phyloP scores from a whole-genome alignment of 2,329 filamentous ascomycete genomes.

The Parafenestella ontariensis region DNA sequence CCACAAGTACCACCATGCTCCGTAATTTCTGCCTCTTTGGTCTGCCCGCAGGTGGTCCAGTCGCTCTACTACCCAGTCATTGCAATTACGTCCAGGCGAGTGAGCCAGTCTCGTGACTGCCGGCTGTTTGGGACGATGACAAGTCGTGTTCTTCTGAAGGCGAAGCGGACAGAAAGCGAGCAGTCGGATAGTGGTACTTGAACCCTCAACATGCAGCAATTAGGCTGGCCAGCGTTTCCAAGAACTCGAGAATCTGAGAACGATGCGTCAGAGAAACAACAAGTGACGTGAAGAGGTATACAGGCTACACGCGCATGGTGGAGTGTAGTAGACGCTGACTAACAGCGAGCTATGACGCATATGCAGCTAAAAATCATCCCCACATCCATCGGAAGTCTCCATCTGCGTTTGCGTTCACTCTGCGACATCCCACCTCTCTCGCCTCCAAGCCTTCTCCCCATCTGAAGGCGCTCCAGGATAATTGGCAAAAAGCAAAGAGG shows the following conservation, averaged over 20 bases:
- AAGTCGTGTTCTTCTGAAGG: background rate
- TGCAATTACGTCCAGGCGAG: no score
- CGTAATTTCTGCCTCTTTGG: no score
- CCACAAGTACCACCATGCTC: no score
- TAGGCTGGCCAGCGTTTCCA: background rate
- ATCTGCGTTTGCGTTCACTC: slow-evolving; percentile 13
- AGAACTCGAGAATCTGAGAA: background rate
- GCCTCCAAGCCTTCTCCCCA: slow-evolving; percentile 15
- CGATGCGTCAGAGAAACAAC: background rate
- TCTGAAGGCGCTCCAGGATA: slow-evolving; percentile 51
- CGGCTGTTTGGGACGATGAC: background rate
- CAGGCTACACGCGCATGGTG: background rate
- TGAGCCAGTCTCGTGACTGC: background rate
- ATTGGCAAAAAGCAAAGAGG: slow-evolving; percentile 40
- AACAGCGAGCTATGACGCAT: slow-evolving; percentile 9
- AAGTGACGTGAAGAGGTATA: background rate
- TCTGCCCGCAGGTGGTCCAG: no score
- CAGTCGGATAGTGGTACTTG: background rate
- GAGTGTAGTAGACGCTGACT: slow-evolving; percentile 5
- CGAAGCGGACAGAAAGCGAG: background rate
- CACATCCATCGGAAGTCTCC: slow-evolving; percentile 14
- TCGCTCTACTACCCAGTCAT: no score
- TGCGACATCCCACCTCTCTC: slow-evolving; percentile 19
- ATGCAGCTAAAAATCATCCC: slow-evolving; percentile 12
- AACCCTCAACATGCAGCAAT: background rate